phyloP scores from a whole-genome alignment of 2,329 filamentous ascomycete species.

The Ascochyta clinopodiicola region DNA sequence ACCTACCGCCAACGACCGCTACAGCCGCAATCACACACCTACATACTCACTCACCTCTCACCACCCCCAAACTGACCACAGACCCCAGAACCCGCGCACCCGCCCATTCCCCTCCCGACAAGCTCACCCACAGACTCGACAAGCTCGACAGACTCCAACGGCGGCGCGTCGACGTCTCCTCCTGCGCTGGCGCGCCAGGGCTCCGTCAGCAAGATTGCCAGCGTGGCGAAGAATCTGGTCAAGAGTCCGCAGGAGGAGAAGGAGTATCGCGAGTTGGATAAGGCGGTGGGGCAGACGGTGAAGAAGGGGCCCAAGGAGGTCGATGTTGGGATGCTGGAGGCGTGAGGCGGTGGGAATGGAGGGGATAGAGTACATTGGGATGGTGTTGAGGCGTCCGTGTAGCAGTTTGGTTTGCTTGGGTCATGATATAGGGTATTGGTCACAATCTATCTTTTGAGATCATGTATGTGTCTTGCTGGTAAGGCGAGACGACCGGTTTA shows the following conservation, averaged over 20 bases:
- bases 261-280: conserved; percentile 10
- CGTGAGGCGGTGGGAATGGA: not conserved
- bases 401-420: too few relatives aligned
- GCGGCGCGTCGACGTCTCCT: not conserved
- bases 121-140: conserved; percentile 4
- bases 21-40: too few relatives aligned
- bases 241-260: conserved; percentile 16
- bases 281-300: conserved; percentile 8
- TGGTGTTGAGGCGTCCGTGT: too few relatives aligned
- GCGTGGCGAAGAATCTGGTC: conserved; percentile 6
- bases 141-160: too few relatives aligned
- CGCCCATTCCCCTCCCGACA: not conserved
- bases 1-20: too few relatives aligned
- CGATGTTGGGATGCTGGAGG: conserved; percentile 7
- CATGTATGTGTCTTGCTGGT: too few relatives aligned
- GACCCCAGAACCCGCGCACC: conserved; percentile 5
- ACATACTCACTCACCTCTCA: too few relatives aligned
- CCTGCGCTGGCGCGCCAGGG: conserved; percentile 6
- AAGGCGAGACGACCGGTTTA: conserved; percentile 21
- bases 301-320: conserved; percentile 13
- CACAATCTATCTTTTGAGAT: too few relatives aligned
- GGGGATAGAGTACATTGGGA: too few relatives aligned
- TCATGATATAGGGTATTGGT: too few relatives aligned
- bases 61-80: not conserved
- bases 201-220: conserved; percentile 10